These are phyloP conservation scores for Tolypocladium inflatum DNA, from an alignment of 2,329 filamentous ascomycete species.

Conservation along the genomic window DNA sequence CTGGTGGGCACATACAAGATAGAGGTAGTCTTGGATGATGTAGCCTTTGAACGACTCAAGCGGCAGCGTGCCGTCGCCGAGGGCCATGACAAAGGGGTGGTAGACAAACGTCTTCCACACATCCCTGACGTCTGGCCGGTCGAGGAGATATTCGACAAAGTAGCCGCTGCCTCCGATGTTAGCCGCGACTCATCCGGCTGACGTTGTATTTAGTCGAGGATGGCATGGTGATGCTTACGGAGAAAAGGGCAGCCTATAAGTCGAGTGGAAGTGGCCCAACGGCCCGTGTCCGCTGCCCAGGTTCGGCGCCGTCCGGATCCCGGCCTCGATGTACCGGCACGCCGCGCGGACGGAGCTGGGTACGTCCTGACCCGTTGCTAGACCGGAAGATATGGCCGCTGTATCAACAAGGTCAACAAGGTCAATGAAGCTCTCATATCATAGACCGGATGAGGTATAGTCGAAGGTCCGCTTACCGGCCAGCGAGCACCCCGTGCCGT, in stretches of 20 bases:
- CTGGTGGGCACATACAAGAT: slow-evolving; percentile 47
- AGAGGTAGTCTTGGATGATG: slow-evolving; percentile 86
- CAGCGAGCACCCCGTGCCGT: slow-evolving; percentile 90
- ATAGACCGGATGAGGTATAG: neutral
- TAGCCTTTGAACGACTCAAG: slow-evolving; percentile 77
- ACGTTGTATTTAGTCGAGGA: neutral
- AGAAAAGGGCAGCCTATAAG: slow-evolving; percentile 56
- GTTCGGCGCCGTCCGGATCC: slow-evolving; percentile 54
- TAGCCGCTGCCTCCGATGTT: slow-evolving; percentile 41
- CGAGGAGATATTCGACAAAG: slow-evolving; percentile 76
- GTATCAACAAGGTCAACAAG: neutral
- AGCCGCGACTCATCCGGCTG: neutral
- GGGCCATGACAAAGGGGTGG: slow-evolving; percentile 70
- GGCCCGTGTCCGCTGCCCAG: slow-evolving; percentile 62
- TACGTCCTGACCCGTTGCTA: slow-evolving; percentile 50
- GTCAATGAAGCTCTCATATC: neutral
- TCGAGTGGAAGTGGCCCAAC: slow-evolving; percentile 71
- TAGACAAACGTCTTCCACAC: slow-evolving; percentile 70
- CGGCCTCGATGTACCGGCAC: slow-evolving; percentile 62
- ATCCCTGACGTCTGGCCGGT: slow-evolving; percentile 60
- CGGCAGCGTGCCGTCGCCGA: slow-evolving; percentile 69
- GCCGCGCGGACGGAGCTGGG: slow-evolving; percentile 55
- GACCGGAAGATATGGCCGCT: slow-evolving; percentile 68
- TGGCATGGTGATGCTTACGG: slow-evolving; percentile 33
- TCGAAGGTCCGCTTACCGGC: slow-evolving; percentile 52